Percentiles rank a stretch among this genome's conserved stretches.
phyloP scores from a whole-genome alignment of 2,329 filamentous ascomycete species.

The Fusarium sp. region DNA sequence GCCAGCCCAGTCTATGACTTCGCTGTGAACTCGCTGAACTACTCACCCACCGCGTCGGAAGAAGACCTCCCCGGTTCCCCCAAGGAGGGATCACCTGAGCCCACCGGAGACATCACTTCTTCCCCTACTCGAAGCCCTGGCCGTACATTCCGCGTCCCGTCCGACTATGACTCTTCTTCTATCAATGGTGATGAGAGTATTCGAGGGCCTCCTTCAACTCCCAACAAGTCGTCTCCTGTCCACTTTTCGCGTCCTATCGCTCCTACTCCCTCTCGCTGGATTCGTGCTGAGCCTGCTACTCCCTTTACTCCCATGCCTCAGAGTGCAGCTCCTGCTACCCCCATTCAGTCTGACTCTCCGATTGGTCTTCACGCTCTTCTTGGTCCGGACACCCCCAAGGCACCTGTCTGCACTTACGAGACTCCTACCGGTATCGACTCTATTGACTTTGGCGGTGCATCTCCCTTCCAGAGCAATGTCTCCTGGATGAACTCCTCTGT shows the following conservation, averaged over 20 bases:
- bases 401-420: conserved; percentile 17
- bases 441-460: conserved; percentile 47
- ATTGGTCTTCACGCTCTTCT: conserved; percentile 38
- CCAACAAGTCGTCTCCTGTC: conserved; percentile 31
- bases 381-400: conserved; percentile 29
- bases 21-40: conserved; percentile 15
- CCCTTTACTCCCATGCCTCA: conserved; percentile 35
- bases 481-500: conserved; percentile 45
- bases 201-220: conserved; percentile 12
- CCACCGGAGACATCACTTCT: neutral
- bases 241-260: conserved; percentile 42
- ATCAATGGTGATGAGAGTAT: conserved; percentile 7
- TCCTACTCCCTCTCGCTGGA: conserved; percentile 48
- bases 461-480: conserved; percentile 44
- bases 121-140: conserved; percentile 29
- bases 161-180: conserved; percentile 35
- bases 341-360: conserved; percentile 21
- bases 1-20: conserved; percentile 22
- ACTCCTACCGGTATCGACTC: conserved; percentile 14
- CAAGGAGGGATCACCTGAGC: neutral
- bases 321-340: neutral
- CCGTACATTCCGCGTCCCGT: conserved; percentile 34
- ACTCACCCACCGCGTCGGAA: conserved; percentile 2
- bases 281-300: conserved; percentile 38
- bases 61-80: neutral